A percentile compares a stretch with the other conserved stretches of the same genome.
Conservation (phyloP, 2,329 filamentous ascomycete species). For the Pyrenophora tritici-repentis region DNA sequence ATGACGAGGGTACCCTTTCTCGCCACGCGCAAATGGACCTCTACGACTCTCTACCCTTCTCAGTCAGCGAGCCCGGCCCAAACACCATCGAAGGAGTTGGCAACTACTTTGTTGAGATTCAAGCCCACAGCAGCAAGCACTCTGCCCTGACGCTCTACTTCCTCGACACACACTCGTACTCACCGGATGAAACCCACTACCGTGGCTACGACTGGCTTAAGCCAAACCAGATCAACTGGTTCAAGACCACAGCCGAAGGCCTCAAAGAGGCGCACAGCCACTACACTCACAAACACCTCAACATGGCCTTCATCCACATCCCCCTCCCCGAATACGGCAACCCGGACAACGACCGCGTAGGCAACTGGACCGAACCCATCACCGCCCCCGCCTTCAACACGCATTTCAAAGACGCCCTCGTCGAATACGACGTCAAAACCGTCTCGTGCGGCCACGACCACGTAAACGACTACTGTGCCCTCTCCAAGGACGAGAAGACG, state of each 20-base stretch:
- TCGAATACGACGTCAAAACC: conserved; percentile 82
- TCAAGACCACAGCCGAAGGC: conserved; percentile 74
- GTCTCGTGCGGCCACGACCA: conserved; percentile 96
- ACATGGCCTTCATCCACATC: conserved; percentile 97
- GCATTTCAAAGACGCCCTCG: conserved; percentile 87
- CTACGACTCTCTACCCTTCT: conserved; percentile 85
- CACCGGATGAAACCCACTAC: conserved; percentile 84
- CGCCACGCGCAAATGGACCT: conserved; percentile 82
- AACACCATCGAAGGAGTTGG: conserved; percentile 85
- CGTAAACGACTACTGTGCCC: conserved; percentile 92
- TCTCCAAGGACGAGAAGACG: conserved; percentile 57
- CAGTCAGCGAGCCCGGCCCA: conserved; percentile 82
- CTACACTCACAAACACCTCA: conserved; percentile 91
- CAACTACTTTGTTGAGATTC: conserved; percentile 91
- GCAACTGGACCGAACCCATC: conserved; percentile 78
- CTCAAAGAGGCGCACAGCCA: conserved; percentile 73
- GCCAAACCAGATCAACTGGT: conserved; percentile 92
- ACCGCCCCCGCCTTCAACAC: conserved; percentile 90
- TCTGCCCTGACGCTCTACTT: conserved; percentile 94
- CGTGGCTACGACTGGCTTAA: conserved; percentile 99
- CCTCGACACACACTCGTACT: conserved; percentile 90
- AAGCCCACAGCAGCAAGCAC: conserved; percentile 81
- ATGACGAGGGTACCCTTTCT: conserved; percentile 84
- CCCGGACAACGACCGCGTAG: conserved; percentile 62
- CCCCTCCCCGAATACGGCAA: conserved; percentile 86